Percentiles rank a stretch among this genome's conserved stretches.
Conservation (phyloP, 805 yeast species). For the Candida argentea region DNA sequence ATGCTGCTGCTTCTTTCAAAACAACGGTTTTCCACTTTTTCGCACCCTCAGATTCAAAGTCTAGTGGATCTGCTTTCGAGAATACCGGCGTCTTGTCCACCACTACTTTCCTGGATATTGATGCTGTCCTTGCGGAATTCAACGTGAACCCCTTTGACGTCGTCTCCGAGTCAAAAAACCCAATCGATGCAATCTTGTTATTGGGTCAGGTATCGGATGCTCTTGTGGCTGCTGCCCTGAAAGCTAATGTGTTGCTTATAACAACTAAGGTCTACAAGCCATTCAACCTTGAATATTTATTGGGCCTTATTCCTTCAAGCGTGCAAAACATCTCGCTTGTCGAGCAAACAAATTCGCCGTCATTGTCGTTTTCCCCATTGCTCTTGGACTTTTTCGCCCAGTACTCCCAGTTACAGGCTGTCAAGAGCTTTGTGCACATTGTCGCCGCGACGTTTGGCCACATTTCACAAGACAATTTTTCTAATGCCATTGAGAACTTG, state of each 20-base stretch:
- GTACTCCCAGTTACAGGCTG: conserved; percentile 35
- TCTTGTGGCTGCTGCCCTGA: conserved; percentile 29
- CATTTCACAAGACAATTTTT: conserved; percentile 26
- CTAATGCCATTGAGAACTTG: conserved; percentile 37
- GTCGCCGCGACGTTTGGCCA: conserved; percentile 49
- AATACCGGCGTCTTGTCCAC: conserved; percentile 7
- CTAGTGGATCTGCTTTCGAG: conserved; percentile 7
- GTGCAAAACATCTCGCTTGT: conserved; percentile 50
- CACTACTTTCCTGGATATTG: conserved; percentile 9
- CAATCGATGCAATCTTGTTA: conserved; percentile 46
- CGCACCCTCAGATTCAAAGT: conserved; percentile 17
- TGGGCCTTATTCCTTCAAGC: conserved; percentile 41
- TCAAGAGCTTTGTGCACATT: conserved; percentile 38
- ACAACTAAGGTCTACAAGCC: conserved; percentile 66
- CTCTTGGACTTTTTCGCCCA: conserved; percentile 67
- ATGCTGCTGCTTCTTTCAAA: conserved; percentile 37
- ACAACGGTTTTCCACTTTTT: conserved; percentile 69
- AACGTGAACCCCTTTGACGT: conserved; percentile 20
- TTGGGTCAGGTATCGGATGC: conserved; percentile 48
- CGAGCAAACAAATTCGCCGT: conserved; percentile 43
- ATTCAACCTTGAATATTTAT: conserved; percentile 45
- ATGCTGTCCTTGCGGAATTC: conserved; percentile 14
- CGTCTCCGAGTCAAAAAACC: conserved; percentile 18
- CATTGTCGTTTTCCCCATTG: conserved; percentile 48
- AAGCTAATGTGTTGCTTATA: conserved; percentile 37